A percentile compares a stretch with the other conserved stretches of the same genome.
phyloP scores from a whole-genome alignment of 2,329 filamentous ascomycete species.

The Xylaria sp. region DNA sequence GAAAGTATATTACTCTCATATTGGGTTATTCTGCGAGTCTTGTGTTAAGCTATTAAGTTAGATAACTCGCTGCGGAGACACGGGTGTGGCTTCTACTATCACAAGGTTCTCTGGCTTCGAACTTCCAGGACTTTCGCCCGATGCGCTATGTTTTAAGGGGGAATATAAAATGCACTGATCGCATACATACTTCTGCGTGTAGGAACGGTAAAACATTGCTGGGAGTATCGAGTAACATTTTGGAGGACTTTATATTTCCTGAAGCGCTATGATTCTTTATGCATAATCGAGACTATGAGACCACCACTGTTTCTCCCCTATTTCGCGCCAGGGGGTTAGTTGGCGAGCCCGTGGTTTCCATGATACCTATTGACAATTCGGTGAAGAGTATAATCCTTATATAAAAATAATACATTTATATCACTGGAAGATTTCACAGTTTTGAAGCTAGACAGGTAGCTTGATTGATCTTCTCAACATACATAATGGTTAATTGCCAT shows the following conservation, averaged over 20 bases:
- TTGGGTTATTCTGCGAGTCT: too few relatives aligned
- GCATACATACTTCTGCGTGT: conserved; percentile 2
- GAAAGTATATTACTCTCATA: too few relatives aligned
- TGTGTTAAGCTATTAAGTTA: too few relatives aligned
- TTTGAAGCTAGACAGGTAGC: not conserved
- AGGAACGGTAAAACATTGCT: not conserved
- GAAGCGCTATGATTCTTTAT: not conserved
- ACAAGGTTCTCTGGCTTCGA: too few relatives aligned
- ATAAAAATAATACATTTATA: too few relatives aligned
- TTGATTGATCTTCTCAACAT: not conserved
- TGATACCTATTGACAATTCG: not conserved
- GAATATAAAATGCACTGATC: not conserved
- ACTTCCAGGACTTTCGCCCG: too few relatives aligned
- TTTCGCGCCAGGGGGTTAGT: not conserved
- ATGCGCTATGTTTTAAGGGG: too few relatives aligned
- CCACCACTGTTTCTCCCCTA: not conserved
- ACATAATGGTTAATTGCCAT: not conserved
- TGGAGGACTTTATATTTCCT: not conserved
- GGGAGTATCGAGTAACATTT: not conserved
- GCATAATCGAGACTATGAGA: not conserved
- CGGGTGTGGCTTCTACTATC: too few relatives aligned
- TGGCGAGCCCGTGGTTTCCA: not conserved
- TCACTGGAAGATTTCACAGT: not conserved
- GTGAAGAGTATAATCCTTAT: not conserved
- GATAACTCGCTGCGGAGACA: too few relatives aligned